Percentiles rank a stretch among this genome's conserved stretches.
These are phyloP conservation scores for Mucuna pruriens DNA, from an alignment of 306 rosid species.

Conservation along the genomic window DNA sequence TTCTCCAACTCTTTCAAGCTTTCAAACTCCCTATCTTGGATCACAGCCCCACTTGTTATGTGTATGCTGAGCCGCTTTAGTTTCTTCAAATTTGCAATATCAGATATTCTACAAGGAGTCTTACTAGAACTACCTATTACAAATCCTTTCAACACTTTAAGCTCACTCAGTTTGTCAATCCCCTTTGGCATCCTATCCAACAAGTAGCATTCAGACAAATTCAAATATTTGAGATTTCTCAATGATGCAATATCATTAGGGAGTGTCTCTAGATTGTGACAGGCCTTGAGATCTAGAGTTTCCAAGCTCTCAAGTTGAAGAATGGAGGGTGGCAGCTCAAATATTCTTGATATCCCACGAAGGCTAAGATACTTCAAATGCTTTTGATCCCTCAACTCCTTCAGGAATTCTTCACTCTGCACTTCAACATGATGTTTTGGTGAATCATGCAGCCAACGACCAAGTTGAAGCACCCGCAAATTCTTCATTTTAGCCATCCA, in stretches of 20 bases:
- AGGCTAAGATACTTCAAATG: not conserved
- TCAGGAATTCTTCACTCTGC: not conserved
- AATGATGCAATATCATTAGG: slow-evolving; percentile 35
- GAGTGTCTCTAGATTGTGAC: slow-evolving; percentile 37
- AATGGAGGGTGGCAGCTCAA: not conserved
- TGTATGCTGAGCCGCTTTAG: slow-evolving; percentile 35
- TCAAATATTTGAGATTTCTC: slow-evolving; percentile 43
- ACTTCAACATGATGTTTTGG: slow-evolving; percentile 10
- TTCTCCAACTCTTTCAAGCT: too few relatives aligned
- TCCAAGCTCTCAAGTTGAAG: not conserved
- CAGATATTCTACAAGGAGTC: not conserved
- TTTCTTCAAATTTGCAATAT: not conserved
- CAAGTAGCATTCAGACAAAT: slow-evolving; percentile 46
- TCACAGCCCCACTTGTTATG: not conserved
- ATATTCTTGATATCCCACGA: not conserved
- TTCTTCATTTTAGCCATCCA: not conserved
- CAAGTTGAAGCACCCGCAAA: slow-evolving; percentile 29
- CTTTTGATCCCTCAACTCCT: not conserved
- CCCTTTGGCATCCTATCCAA: slow-evolving; percentile 51
- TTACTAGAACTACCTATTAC: not conserved
- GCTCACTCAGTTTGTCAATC: slow-evolving; percentile 24
- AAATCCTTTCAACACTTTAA: slow-evolving; percentile 52
- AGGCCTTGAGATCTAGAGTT: slow-evolving; percentile 33
- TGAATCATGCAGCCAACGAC: slow-evolving; percentile 10
- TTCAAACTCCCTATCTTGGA: too few relatives aligned